Base-by-base conservation (phyloP, 352 stramenopile species). In the Phytophthora tubulina region DNA sequence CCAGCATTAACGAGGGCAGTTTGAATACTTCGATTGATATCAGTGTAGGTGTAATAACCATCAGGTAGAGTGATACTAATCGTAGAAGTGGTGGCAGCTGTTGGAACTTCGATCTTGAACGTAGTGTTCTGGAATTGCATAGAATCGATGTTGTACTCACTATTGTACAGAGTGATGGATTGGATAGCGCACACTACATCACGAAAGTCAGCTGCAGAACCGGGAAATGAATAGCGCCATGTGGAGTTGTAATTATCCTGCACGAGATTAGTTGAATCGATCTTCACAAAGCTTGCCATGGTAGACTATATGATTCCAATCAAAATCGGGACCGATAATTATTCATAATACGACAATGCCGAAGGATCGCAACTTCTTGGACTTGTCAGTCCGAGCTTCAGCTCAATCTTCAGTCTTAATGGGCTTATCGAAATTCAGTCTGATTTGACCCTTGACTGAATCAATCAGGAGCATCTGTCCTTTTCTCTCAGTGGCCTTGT, bases 251-350 rank as follows among this genome's bases (percentile, higher is more conserved):
- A 41, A 14, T 4, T 0, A 27, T 68, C 50, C 48, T 68, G 49
- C 2, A 67, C 36, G 1, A 67, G n/a, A 3, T 67, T 67, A 33
- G 60, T 67, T n/a, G 14, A 39, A 31, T 67, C 60, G 27, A 67
- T 27, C 17, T 67, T 60, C 4, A 46, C 0, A 46, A 46, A 46
- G 4, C 39, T 46, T 6, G 39, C 13, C 39, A 46, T 46, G 0
- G 9, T 46, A 42, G 8, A 57, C 56, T 57, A 55, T 65, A n/a
- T n/a, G 38, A 1, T 60, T 32, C 13, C 32, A 58, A n/a, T 46
- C 59, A 58, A 41, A 66, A 66, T 57, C 50, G 51, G 42, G 59
- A 52, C 32, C n/a, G n/a, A n/a, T n/a, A 63, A 46, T 63, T 54
- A 63, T 15, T 54, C n/a, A n/a, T n/a, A 7, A 15, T 63, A n/a